Evolutionary conservation across 2,329 filamentous ascomycete species (phyloP).

Genomic region (Cladosporium sp.): DNA sequence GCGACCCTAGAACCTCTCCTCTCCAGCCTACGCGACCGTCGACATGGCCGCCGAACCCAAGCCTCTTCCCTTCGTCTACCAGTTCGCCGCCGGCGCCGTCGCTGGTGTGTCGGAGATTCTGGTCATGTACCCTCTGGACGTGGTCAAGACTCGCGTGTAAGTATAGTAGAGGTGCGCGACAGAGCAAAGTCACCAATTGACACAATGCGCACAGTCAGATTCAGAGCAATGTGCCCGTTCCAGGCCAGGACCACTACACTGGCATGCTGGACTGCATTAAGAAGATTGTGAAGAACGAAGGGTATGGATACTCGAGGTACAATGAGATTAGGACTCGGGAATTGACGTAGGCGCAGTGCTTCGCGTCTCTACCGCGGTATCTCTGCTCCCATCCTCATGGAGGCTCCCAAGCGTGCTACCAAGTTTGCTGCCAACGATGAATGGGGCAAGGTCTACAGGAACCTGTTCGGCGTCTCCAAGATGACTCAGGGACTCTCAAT

Average conservation of each 20-base stretch:
- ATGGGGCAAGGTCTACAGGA: constrained; percentile 94
- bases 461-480: constrained; percentile 77
- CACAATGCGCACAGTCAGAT: constrained; percentile 30
- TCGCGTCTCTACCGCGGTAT: constrained; percentile 95
- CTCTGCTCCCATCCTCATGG: constrained; percentile 94
- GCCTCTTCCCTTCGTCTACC: constrained; percentile 88
- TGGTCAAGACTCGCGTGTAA: constrained; percentile 97
- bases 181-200: neutral
- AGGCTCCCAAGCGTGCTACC: constrained; percentile 90
- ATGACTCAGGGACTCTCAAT: constrained; percentile 91
- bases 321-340: constrained; percentile 3
- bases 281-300: constrained; percentile 95
- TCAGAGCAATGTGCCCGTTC: constrained; percentile 62
- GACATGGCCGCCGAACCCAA: constrained; percentile 56
- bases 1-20: constrained; percentile 7
- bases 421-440: constrained; percentile 99
- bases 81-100: constrained; percentile 94
- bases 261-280: constrained; percentile 98
- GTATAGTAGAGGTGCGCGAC: constrained; percentile 31
- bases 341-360: constrained; percentile 50
- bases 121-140: constrained; percentile 92
- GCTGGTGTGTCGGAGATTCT: constrained; percentile 84
- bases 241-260: constrained; percentile 82
- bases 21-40: constrained; percentile 22
- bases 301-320: constrained; percentile 54